Evolutionary conservation across 441 rosid genomes (phyloP).

Genomic region (Flueggea neowawraea): DNA sequence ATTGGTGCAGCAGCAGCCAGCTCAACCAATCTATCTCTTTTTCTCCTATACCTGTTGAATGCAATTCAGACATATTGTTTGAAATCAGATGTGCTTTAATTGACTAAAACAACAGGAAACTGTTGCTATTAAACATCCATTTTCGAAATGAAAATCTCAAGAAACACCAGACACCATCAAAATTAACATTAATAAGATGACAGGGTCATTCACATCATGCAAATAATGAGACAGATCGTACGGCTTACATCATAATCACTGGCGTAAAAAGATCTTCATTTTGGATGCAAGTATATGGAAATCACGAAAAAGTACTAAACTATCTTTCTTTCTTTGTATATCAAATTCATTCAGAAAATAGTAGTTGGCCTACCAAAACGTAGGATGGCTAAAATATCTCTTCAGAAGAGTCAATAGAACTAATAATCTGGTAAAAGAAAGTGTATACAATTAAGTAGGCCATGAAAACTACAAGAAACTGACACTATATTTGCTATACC

Average conservation of each 20-base stretch:
- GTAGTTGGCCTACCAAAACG: too few species aligned
- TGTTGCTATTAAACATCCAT: not conserved
- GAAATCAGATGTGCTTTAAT: constrained; percentile 4
- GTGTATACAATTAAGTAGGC: too few species aligned
- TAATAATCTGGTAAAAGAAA: too few species aligned
- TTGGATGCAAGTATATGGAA: too few species aligned
- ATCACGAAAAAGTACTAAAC: too few species aligned
- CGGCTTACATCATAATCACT: too few species aligned
- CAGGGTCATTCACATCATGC: not conserved
- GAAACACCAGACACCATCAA: not conserved
- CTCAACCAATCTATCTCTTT: constrained; percentile 73
- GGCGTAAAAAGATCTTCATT: too few species aligned
- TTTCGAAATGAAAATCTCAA: not conserved
- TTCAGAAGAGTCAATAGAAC: too few species aligned
- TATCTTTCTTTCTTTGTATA: too few species aligned
- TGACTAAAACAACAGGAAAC: not conserved
- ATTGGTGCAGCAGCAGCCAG: constrained; percentile 68
- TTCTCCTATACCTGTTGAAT: constrained; percentile 67
- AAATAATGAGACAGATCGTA: too few species aligned
- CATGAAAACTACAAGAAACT: not conserved
- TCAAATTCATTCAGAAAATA: too few species aligned
- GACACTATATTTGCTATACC: constrained; percentile 29
- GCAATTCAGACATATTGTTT: constrained; percentile 1
- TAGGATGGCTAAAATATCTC: too few species aligned
- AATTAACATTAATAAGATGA: not conserved